Evolutionary conservation across 1,139 yeast species (phyloP).

Genomic region (Geotrichum reessii): DNA sequence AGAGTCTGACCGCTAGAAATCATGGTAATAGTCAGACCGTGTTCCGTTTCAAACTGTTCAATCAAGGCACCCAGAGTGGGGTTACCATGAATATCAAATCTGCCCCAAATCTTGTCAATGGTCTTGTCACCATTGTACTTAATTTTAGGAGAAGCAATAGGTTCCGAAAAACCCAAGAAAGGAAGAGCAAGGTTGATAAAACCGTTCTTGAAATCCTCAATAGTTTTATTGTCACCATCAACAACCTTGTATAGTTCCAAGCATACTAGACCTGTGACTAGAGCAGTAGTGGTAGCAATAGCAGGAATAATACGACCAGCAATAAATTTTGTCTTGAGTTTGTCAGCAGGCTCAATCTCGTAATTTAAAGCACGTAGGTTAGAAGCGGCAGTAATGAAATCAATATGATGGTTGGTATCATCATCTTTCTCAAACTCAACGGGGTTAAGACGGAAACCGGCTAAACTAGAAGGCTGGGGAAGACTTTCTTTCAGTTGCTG

Average conservation of each 20-base stretch:
- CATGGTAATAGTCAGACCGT: constrained; percentile 86
- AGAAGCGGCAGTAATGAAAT: constrained; percentile 94
- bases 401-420: constrained; percentile 92
- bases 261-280: constrained; percentile 91
- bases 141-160: constrained; percentile 76
- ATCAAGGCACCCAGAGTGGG: constrained; percentile 70
- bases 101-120: constrained; percentile 91
- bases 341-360: constrained; percentile 55
- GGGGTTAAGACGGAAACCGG: constrained; percentile 79
- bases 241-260: constrained; percentile 88
- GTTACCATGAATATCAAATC: constrained; percentile 77
- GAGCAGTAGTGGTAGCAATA: constrained; percentile 95
- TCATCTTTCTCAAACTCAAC: constrained; percentile 97
- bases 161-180: constrained; percentile 94
- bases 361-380: constrained; percentile 93
- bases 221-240: constrained; percentile 55
- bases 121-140: constrained; percentile 66
- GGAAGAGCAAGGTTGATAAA: constrained; percentile 92
- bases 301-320: constrained; percentile 95
- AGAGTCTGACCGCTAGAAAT: constrained; percentile 85
- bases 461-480: constrained; percentile 85
- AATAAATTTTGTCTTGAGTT: constrained; percentile 69
- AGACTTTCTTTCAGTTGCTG: constrained; percentile 59
- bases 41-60: constrained; percentile 69
- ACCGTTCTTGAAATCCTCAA: constrained; percentile 92